Base-by-base conservation (phyloP, 1,139 yeast genomes). In the Yamadazyma taylorii region DNA sequence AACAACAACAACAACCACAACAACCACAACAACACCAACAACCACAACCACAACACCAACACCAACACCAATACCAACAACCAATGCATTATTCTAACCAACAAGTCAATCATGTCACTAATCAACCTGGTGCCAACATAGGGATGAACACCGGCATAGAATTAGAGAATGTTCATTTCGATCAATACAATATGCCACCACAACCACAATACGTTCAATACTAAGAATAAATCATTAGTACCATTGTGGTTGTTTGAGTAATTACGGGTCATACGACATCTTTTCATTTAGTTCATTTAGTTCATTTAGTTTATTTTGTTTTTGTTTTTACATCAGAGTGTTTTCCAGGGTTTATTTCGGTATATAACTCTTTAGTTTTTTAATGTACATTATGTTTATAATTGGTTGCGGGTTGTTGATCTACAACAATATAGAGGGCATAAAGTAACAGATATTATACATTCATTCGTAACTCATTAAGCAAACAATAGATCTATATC, bases 401-500 rank as follows among this genome's bases (percentile, higher is more conserved):
- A n/a, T n/a, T n/a, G n/a, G n/a, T n/a, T n/a, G n/a, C n/a, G n/a
- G n/a, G n/a, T n/a, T n/a, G n/a, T n/a, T n/a, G n/a, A n/a, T n/a
- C n/a, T n/a, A n/a, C n/a, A n/a, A n/a, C n/a, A n/a, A n/a, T n/a
- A n/a, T n/a, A n/a, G n/a, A n/a, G n/a, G n/a, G n/a, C n/a, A n/a
- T n/a, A n/a, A n/a, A n/a, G n/a, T n/a, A n/a, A n/a, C n/a, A n/a
- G n/a, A n/a, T n/a, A n/a, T n/a, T n/a, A n/a, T n/a, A n/a, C n/a
- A n/a, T n/a, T n/a, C n/a, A 17, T 26, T 29, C 16, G 19, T 24
- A 14, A 13, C 23, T 14, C 21, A 3, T 46, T 42, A 61, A 5
- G 81, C 81, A 58, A 81, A 81, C 16, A 81, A 76, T 50, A 72
- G 78, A 52, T 79, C 85, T 33, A 80, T 80, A 5, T 75, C 81